Conservation (phyloP, 225 moss, liverwort and hornwort species). For the Physcomitrellopsis africana region DNA sequence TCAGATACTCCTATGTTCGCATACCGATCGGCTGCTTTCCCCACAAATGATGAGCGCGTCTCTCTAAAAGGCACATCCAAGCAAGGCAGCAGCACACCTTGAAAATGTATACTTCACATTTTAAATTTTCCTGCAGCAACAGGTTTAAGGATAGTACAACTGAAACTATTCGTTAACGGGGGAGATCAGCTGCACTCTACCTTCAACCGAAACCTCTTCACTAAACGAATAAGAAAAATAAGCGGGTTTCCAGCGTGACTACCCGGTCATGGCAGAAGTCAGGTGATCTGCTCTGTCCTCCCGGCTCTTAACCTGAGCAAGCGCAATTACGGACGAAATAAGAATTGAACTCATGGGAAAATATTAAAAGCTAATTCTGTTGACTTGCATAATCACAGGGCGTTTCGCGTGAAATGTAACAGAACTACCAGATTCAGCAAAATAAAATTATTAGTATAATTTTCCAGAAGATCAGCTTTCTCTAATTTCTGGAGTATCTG, state of each 20-base stretch:
- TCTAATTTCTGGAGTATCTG: background rate
- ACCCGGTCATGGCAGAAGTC: conserved; percentile 31
- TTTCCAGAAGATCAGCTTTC: background rate
- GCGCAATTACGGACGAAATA: background rate
- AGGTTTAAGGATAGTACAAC: conserved; percentile 14
- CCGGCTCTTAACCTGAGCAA: conserved; percentile 12
- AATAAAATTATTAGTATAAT: background rate
- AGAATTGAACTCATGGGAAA: conserved; percentile 11
- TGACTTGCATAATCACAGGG: no score
- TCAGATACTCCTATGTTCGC: background rate
- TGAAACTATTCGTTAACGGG: conserved; percentile 19
- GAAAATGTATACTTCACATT: background rate
- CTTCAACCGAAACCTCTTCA: conserved; percentile 6
- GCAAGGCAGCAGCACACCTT: background rate
- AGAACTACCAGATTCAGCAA: no score
- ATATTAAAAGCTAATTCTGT: background rate
- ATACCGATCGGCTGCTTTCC: background rate
- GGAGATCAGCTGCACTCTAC: background rate
- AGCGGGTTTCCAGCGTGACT: conserved; percentile 22
- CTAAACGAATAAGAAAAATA: background rate
- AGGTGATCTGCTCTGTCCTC: conserved; percentile 31
- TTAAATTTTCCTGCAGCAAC: background rate
- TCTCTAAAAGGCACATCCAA: conserved; percentile 9
- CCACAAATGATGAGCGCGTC: background rate
- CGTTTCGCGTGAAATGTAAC: no score